Evolutionary conservation across 805 yeast genomes (phyloP).

Genomic region (Hyphopichia homilentoma): DNA sequence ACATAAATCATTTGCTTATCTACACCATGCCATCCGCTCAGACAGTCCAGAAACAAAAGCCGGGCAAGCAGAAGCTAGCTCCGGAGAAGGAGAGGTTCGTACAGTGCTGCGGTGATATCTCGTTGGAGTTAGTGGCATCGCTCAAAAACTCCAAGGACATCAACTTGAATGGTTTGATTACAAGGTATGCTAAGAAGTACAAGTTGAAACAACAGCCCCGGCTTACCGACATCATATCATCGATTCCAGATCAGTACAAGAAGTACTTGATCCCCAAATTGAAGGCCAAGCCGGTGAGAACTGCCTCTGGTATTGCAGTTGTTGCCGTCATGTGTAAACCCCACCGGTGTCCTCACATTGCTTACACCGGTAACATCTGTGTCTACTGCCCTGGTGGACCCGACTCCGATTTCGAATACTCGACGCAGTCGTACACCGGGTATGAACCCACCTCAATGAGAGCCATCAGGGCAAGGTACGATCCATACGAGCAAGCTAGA

Average conservation of each 20-base stretch:
- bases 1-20: too few relatives aligned
- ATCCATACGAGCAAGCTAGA: conserved; percentile 97
- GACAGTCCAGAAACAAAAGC: conserved; percentile 9
- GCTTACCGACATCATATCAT: conserved; percentile 87
- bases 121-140: conserved; percentile 78
- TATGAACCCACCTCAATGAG: conserved; percentile 99
- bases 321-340: conserved; percentile 99
- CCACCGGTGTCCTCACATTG: conserved; percentile 98
- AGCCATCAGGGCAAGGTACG: conserved; percentile 97
- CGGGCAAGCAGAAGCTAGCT: conserved; percentile 60
- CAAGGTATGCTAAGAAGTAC: conserved; percentile 82
- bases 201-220: conserved; percentile 90
- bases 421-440: conserved; percentile 97
- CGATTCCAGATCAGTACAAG: conserved; percentile 95
- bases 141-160: conserved; percentile 71
- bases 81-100: conserved; percentile 93
- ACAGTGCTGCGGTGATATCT: conserved; percentile 89
- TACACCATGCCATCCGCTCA: conserved; percentile 32
- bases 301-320: conserved; percentile 98
- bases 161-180: conserved; percentile 86
- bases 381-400: conserved; percentile 99
- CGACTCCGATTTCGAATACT: conserved; percentile 95
- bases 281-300: conserved; percentile 97
- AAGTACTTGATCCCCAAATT: conserved; percentile 87
- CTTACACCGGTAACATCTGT: conserved; percentile 97